Evolutionary conservation across 1,284 basidiomycete genomes (phyloP), one percentile per base, ranked within the genome.

Genomic region (Fomes fomentarius): DNA sequence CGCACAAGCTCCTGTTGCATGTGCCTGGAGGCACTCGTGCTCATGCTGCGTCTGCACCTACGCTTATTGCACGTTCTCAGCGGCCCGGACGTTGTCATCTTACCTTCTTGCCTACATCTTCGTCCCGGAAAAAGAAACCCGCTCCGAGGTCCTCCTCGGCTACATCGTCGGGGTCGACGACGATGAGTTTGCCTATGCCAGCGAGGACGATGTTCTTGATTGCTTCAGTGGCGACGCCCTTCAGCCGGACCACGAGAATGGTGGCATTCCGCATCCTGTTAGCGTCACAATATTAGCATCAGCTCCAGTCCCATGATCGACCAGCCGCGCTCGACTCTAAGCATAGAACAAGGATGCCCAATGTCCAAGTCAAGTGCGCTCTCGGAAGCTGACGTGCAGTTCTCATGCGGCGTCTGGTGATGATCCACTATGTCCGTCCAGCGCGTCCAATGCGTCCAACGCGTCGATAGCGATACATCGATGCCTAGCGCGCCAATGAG

Each of bases 91-190:
- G 37, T 7, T 11, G 25, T 19, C 19, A n/a, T 45, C 73, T 69
- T 67, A 94, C 94, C 79, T 91, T 89, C 71, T 83, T 83, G 45
- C 94, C 96, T 31, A 98, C 85, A 65, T 98, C 96, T 57, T 89
- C 87, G 66, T 97, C 93, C 66, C 94, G 81, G 74, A 93, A 96
- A 72, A 99, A 91, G 79, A 98, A 98, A 11, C 94, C 93, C 7
- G 90, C 84, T 10, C 93, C 93, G 21, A 99, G 82, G 74, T 98
- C 96, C 66, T 92, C 87, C 65, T 84, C 81, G 42, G 72, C 65
- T 40, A 91, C 86, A 35, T 79, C 71, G 58, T 81, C 84, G 21
- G 73, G 72, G 71, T 91, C 89, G 49, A 86, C 76, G 50, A 91
- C 78, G 52, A 91, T 69, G 50, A 91, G 76, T 67, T 81, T 88